Conservation (phyloP, 352 stramenopile genomes). For the Globisporangium middletonii region DNA sequence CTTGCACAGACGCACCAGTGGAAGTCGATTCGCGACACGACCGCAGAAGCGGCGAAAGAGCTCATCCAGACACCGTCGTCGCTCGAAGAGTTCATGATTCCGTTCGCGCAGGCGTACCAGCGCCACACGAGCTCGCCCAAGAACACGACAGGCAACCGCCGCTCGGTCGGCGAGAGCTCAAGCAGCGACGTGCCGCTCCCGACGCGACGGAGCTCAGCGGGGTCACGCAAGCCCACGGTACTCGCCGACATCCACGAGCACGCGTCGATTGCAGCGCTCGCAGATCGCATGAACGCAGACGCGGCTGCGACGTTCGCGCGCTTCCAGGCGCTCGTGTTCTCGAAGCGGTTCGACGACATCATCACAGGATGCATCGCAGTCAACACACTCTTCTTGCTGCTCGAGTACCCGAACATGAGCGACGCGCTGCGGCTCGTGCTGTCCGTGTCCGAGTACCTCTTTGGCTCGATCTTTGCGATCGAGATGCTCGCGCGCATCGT, state of each 20-base stretch:
- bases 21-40: conserved; percentile 51
- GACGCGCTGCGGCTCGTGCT: conserved; percentile 25
- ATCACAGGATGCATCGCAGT: conserved; percentile 60
- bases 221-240: conserved; percentile 9
- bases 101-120: conserved; percentile 16
- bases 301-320: conserved; percentile 2
- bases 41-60: conserved; percentile 55
- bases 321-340: conserved; percentile 54
- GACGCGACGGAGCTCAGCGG: not conserved
- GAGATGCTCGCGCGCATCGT: conserved; percentile 63
- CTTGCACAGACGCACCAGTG: conserved; percentile 38
- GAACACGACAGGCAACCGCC: not conserved
- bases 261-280: conserved; percentile 5
- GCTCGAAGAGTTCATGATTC: conserved; percentile 39
- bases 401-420: conserved; percentile 64
- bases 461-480: conserved; percentile 49
- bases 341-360: conserved; percentile 68
- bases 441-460: conserved; percentile 64
- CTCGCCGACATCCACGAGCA: conserved; percentile 16
- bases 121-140: conserved; percentile 9
- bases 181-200: conserved; percentile 3
- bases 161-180: conserved; percentile 7
- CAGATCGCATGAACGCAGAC: conserved; percentile 8
- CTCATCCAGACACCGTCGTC: conserved; percentile 32
- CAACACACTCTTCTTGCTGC: conserved; percentile 61